Evolutionary conservation across 2,329 filamentous ascomycete species (phyloP).

Genomic region (Exophiala alcalophila): DNA sequence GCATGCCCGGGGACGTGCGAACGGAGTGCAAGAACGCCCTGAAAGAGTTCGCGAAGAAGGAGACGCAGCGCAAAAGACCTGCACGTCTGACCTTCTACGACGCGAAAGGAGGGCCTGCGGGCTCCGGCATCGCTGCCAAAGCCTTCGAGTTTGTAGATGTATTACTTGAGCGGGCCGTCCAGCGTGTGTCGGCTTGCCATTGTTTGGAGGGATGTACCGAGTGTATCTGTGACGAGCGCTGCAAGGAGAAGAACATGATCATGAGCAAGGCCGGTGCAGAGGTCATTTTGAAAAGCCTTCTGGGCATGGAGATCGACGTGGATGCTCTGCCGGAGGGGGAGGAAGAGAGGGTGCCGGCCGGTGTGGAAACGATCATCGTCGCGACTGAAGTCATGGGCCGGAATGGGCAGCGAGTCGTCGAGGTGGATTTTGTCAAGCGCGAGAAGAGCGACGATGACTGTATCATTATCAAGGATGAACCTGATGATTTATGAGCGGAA

Average conservation of each 20-base stretch:
- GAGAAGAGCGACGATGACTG: constrained; percentile 29
- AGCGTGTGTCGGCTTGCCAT: constrained; percentile 70
- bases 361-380: constrained; percentile 77
- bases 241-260: constrained; percentile 82
- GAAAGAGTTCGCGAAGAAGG: constrained; percentile 75
- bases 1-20: constrained; percentile 82
- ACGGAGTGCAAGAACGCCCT: constrained; percentile 89
- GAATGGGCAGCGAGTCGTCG: constrained; percentile 32
- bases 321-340: constrained; percentile 86
- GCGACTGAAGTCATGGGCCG: constrained; percentile 61
- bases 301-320: constrained; percentile 75
- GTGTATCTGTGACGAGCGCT: constrained; percentile 81
- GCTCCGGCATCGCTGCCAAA: constrained; percentile 83
- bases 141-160: constrained; percentile 89
- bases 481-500: constrained; percentile 18
- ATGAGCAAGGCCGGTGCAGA: constrained; percentile 88
- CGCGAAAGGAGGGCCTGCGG: constrained; percentile 79
- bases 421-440: constrained; percentile 29
- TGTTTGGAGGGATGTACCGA: constrained; percentile 82
- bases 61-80: constrained; percentile 67
- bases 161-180: constrained; percentile 71
- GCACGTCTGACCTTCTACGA: constrained; percentile 93
- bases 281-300: constrained; percentile 73
- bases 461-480: constrained; percentile 32
- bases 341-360: constrained; percentile 60